These are phyloP conservation scores for Russula ochroleuca DNA, from an alignment of 768 basidiomycete genomes.

Conservation along the genomic window DNA sequence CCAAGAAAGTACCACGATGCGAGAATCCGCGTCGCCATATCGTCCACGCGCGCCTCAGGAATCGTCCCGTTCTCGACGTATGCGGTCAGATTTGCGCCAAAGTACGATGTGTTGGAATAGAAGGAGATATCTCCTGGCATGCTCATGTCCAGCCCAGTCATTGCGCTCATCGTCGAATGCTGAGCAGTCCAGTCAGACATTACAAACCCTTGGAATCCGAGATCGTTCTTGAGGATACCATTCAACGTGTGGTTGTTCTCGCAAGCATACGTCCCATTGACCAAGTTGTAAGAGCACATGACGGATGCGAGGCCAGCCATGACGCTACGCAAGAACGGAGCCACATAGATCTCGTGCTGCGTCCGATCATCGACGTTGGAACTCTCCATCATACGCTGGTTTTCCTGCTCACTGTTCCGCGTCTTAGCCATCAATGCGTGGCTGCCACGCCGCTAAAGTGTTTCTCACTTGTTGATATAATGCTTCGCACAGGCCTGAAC, in stretches of 20 bases:
- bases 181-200: slow-evolving; percentile 75
- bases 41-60: slow-evolving; percentile 57
- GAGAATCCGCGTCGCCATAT: slow-evolving; percentile 80
- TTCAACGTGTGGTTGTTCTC: slow-evolving; percentile 69
- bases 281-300: slow-evolving; percentile 74
- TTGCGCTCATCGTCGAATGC: slow-evolving; percentile 55
- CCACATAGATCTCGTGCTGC: slow-evolving; percentile 68
- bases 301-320: slow-evolving; percentile 69
- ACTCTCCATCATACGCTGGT: slow-evolving; percentile 48
- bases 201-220: slow-evolving; percentile 73
- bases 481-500: slow-evolving; percentile 89
- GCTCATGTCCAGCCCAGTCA: slow-evolving; percentile 59
- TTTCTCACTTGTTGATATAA: slow-evolving; percentile 63
- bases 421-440: not conserved
- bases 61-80: slow-evolving; percentile 72
- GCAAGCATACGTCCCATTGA: slow-evolving; percentile 72
- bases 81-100: slow-evolving; percentile 61
- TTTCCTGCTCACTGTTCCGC: slow-evolving; percentile 59
- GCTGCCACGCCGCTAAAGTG: not conserved
- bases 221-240: slow-evolving; percentile 69
- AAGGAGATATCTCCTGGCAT: slow-evolving; percentile 60
- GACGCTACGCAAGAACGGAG: slow-evolving; percentile 64
- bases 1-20: slow-evolving; percentile 64
- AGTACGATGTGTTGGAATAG: slow-evolving; percentile 48
- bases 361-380: slow-evolving; percentile 80